Conservation (phyloP, 1,284 basidiomycete genomes). For the Rugosomyces carneus region DNA sequence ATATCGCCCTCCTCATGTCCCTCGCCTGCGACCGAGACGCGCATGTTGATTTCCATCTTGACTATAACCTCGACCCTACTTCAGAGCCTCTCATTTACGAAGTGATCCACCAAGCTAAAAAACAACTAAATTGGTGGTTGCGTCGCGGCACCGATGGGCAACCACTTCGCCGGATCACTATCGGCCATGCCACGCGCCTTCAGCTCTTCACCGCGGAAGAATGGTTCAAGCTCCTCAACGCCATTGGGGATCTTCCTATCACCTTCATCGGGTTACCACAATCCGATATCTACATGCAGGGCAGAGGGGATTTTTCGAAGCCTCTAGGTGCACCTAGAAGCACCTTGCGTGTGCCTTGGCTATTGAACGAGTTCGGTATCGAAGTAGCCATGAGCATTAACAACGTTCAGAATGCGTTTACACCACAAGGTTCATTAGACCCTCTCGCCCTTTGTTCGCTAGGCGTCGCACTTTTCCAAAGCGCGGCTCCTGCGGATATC, state of each 20-base stretch:
- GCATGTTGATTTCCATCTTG: constrained; percentile 59
- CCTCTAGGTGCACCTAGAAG: constrained; percentile 40
- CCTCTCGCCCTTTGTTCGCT: constrained; percentile 52
- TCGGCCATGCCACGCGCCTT: constrained; percentile 58
- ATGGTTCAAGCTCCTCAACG: constrained; percentile 35
- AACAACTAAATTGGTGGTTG: constrained; percentile 12
- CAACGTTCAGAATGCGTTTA: constrained; percentile 63
- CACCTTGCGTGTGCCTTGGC: constrained; percentile 45
- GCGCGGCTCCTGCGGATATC: constrained; percentile 42
- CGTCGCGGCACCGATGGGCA: constrained; percentile 3
- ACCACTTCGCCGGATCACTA: constrained; percentile 33
- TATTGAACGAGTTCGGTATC: constrained; percentile 39
- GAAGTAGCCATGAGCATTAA: constrained; percentile 53
- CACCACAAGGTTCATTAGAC: constrained; percentile 57
- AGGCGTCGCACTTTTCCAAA: constrained; percentile 55
- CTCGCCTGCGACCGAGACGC: constrained; percentile 34
- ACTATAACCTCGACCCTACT: constrained; percentile 52
- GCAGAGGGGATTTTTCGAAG: constrained; percentile 28
- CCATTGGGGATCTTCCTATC: constrained; percentile 38
- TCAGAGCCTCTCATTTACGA: constrained; percentile 50
- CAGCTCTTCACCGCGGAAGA: constrained; percentile 42
- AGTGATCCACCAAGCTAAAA: constrained; percentile 33
- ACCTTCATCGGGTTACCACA: constrained; percentile 54
- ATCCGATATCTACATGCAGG: constrained; percentile 65
- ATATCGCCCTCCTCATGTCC: constrained; percentile 48